Evolutionary conservation across 2,329 filamentous ascomycete genomes (phyloP), one percentile per base, ranked within the genome.

Genomic region (Lachnellula subtilissima): DNA sequence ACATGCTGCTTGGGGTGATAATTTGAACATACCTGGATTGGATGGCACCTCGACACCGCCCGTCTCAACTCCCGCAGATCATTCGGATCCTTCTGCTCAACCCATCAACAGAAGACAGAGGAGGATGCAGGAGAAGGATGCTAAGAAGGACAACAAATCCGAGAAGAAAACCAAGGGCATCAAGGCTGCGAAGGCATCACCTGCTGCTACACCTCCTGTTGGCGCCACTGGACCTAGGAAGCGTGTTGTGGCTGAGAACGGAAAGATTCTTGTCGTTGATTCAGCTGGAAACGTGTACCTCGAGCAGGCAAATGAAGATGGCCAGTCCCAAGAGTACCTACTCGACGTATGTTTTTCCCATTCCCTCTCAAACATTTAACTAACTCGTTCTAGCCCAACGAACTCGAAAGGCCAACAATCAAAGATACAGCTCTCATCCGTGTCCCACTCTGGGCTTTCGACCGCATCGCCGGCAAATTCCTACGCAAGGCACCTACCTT

Each of bases 251-350:
- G 93, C 92, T 2, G 88, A 96, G 77, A 99, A 99, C 67, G 94
- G 94, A 64, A 99, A 97, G 77, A 80, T 96, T 0, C 78, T 99
- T 39, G 87, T 99, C 54, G 94, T 99, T 4, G 93, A 99, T 73
- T 90, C 89, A 0, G 78, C 87, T 9, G 94, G 94, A 28, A 91
- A 97, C 65, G 94, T 99, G 12, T 99, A 90, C 69, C 78, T 99
- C n/a, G 92, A 97, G 73, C 89, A 96, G 69, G 82, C 90, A 66
- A 90, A 91, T 51, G 91, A 92, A 64, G 90, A 97, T 23, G 94
- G 94, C 52, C 84, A 89, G 54, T 81, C 84, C 35, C 83, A 88
- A 64, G 90, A 97, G 70, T 96, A 87, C 69, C 76, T 97, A 61
- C 84, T 99, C 58, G 93, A 99, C 71, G 85, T 97, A 75, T 79